phyloP scores from a whole-genome alignment of 352 stramenopile genomes.

The Pythium diclinum region DNA sequence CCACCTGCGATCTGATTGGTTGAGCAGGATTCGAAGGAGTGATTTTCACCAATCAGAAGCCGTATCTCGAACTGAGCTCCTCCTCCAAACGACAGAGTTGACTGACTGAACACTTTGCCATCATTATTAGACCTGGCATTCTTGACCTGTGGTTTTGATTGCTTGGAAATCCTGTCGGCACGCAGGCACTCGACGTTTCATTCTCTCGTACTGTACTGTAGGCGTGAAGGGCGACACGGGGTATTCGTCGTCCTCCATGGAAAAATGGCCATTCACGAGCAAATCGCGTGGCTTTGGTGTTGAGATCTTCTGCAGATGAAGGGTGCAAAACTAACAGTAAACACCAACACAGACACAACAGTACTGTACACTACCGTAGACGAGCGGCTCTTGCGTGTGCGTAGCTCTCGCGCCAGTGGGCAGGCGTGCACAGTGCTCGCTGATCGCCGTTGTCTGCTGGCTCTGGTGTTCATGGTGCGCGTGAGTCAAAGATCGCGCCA shows the following conservation, averaged over 20 bases:
- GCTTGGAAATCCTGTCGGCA: background rate
- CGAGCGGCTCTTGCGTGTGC: background rate
- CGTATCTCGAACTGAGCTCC: background rate
- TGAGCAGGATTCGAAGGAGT: background rate
- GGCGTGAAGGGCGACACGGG: background rate
- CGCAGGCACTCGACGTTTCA: background rate
- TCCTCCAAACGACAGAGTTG: background rate
- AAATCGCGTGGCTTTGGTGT: background rate
- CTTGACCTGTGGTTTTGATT: background rate
- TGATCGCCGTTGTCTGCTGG: background rate
- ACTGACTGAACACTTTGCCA: background rate
- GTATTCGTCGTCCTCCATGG: background rate
- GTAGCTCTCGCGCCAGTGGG: background rate
- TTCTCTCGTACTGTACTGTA: background rate
- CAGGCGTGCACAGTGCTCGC: background rate
- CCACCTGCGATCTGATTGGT: slow-evolving; percentile 24
- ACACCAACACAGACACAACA: background rate
- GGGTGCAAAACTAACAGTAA: background rate
- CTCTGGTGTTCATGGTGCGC: background rate
- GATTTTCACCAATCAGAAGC: slow-evolving; percentile 3
- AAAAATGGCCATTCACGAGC: background rate
- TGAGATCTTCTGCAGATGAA: background rate
- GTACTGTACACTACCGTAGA: background rate
- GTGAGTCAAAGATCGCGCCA: background rate
- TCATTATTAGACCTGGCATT: background rate